A percentile compares a stretch with the other conserved stretches of the same genome.
These are phyloP conservation scores for Aschersonia sp. DNA, from an alignment of 2,329 filamentous ascomycete species.

Conservation along the genomic window DNA sequence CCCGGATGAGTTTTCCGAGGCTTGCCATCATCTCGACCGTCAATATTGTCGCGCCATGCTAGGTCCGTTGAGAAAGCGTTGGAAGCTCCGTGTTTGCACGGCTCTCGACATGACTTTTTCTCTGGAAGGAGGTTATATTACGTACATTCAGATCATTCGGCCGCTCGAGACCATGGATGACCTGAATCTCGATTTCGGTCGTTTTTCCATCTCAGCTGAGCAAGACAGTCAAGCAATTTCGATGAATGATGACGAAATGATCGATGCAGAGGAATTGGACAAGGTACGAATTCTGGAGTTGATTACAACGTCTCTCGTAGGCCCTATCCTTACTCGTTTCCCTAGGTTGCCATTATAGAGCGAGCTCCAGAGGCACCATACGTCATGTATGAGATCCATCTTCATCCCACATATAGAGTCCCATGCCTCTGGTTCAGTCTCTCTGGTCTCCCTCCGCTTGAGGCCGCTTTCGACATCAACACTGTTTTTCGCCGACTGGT, in stretches of 20 bases:
- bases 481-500: constrained; percentile 59
- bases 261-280: constrained; percentile 36
- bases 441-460: constrained; percentile 39
- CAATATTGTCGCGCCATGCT: constrained; percentile 43
- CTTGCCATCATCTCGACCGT: constrained; percentile 47
- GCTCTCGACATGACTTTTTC: constrained; percentile 32
- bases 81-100: constrained; percentile 38
- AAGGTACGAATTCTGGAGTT: constrained; percentile 22
- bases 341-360: constrained; percentile 25
- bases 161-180: constrained; percentile 32
- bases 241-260: constrained; percentile 29
- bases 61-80: constrained; percentile 36
- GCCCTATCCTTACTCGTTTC: constrained; percentile 7
- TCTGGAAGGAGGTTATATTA: constrained; percentile 28
- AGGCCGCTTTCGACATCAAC: constrained; percentile 47
- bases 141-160: constrained; percentile 41
- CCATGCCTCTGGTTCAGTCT: constrained; percentile 67
- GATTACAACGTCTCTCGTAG: constrained; percentile 1
- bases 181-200: constrained; percentile 29
- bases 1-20: constrained; percentile 47
- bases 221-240: constrained; percentile 8
- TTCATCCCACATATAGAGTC: constrained; percentile 60
- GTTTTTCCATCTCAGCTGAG: constrained; percentile 26
- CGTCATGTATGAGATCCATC: constrained; percentile 59
- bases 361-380: constrained; percentile 22